These are phyloP conservation scores for Suillus luteus DNA, from an alignment of 768 basidiomycete genomes.

Conservation along the genomic window DNA sequence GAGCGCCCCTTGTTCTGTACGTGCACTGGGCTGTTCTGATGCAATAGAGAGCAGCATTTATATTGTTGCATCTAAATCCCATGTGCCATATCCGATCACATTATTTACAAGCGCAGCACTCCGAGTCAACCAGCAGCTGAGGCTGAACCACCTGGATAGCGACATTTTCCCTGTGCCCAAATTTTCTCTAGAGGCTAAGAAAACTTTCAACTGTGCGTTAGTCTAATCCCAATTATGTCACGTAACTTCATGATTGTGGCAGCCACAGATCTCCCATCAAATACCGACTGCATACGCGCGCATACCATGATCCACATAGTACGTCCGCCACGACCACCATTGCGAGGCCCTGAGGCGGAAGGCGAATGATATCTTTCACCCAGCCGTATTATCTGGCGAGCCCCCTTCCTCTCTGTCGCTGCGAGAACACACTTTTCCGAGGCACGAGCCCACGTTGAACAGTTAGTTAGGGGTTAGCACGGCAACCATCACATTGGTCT, in stretches of 20 bases:
- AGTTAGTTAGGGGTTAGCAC: no score
- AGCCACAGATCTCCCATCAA: background rate
- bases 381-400: background rate
- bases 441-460: conserved; percentile 36
- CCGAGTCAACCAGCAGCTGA: background rate
- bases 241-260: background rate
- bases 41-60: background rate
- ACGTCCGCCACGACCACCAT: conserved; percentile 2
- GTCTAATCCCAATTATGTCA: background rate
- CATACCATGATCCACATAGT: background rate
- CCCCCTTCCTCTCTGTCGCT: background rate
- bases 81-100: background rate
- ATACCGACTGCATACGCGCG: background rate
- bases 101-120: background rate
- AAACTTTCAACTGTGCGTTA: background rate
- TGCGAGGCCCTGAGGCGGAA: background rate
- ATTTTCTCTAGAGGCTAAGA: background rate
- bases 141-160: background rate
- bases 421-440: conserved; percentile 42
- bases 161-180: background rate
- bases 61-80: background rate
- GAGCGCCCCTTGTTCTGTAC: conserved; percentile 26
- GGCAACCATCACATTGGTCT: conserved; percentile 92
- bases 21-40: background rate
- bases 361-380: conserved; percentile 1